These are phyloP conservation scores for Citrus cavaleriei DNA, from an alignment of 345 rosid genomes.

Conservation along the genomic window DNA sequence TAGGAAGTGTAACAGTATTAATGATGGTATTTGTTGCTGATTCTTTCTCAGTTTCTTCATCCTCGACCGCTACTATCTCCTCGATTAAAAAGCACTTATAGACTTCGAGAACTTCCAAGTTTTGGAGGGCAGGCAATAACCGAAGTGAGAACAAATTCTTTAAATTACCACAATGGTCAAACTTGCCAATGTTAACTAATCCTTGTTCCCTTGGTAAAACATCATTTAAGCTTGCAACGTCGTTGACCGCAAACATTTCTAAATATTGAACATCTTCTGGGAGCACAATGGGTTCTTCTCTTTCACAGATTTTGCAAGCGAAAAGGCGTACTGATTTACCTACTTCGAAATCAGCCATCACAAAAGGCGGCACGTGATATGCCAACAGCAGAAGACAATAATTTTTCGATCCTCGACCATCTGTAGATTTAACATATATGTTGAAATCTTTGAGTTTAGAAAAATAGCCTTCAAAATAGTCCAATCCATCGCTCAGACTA, in stretches of 20 bases:
- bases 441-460: no score
- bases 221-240: not conserved
- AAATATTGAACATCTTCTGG: not conserved
- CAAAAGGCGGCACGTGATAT: rapidly evolving
- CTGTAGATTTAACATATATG: no score
- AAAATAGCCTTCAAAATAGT: no score
- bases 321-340: rapidly evolving
- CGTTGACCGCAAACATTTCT: rapidly evolving
- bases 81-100: rapidly evolving
- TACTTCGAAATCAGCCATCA: no score
- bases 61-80: not conserved
- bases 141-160: no score
- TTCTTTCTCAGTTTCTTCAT: not conserved
- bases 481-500: no score
- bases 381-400: rapidly evolving
- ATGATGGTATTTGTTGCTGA: no score
- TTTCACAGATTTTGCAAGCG: not conserved
- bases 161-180: rapidly evolving
- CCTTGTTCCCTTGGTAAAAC: not conserved
- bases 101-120: no score
- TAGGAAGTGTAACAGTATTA: not conserved
- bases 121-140: no score
- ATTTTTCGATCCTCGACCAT: no score
- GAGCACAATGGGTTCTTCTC: not conserved
- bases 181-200: no score